Base-by-base conservation (phyloP, 345 rosid species). In the Eucalyptus leucophloia region DNA sequence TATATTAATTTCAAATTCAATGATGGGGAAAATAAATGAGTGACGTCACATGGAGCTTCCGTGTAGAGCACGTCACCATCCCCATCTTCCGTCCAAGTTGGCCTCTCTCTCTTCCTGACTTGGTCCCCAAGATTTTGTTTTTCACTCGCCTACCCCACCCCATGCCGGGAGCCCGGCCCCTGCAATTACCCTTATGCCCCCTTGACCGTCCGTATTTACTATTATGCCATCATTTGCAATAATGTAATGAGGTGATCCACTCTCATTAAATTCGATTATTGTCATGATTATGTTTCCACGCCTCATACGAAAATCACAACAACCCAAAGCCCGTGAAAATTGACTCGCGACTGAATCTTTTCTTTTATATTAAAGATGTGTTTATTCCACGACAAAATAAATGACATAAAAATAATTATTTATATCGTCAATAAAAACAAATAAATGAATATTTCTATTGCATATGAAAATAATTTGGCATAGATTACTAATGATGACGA, bases 341-440 rank as follows among this genome's bases (percentile, higher is more conserved):
- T 8, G 24, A 34, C 40, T 69, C 7, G 24, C 2, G 4, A 69
- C 10, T 34, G 7, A 58, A 26, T 11, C 2, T 58, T 18, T 18
- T 7, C 9, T 58, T 26, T 26, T 8, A 53, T 19, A 53, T 2
- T 7, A 53, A 53, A 1, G 0, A 4, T 1, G 23, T 0, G 3
- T 3, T 51, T 7, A 18, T 17, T 51, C 3, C 4, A 2, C 1
- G 0, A 18, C 18, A 51, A 51, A 51, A 51, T 18, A 51, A 19
- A 2, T 8, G 11, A 53, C 4, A 19, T 53, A 19, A 53, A 53
- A 53, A 53, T 53, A 2, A 53, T 19, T 19, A 0, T 3, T 53
- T 53, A 53, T 53, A 53, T 53, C 0, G 2, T 19, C 1, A 21
- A 53, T 53, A 19, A 53, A 53, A 53, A 19, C 2, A 53, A 53